These are phyloP conservation scores for Fusarium nanum DNA, from an alignment of 2,329 filamentous ascomycete species.

Conservation along the genomic window DNA sequence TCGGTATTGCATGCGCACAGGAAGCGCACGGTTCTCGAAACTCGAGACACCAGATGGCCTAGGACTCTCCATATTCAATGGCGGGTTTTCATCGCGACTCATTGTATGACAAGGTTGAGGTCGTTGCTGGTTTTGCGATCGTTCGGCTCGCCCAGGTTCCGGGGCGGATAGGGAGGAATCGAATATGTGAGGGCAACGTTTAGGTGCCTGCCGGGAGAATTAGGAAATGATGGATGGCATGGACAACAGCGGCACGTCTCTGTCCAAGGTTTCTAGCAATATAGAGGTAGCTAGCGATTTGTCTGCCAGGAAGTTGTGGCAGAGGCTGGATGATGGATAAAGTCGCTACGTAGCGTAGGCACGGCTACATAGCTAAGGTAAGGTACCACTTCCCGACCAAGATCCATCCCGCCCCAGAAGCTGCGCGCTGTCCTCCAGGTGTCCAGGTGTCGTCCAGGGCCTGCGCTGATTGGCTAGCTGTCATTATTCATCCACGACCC, in stretches of 20 bases:
- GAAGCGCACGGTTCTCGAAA: slow-evolving; percentile 44
- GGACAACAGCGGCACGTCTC: slow-evolving; percentile 32
- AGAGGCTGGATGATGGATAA: slow-evolving; percentile 35
- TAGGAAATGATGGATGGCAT: slow-evolving; percentile 3
- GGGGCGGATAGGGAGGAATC: neutral
- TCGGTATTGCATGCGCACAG: slow-evolving; percentile 67
- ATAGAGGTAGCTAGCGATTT: neutral
- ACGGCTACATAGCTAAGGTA: slow-evolving; percentile 25
- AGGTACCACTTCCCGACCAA: slow-evolving; percentile 30
- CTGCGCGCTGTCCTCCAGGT: slow-evolving; percentile 44
- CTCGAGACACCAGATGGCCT: slow-evolving; percentile 35
- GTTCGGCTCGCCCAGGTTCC: slow-evolving; percentile 16
- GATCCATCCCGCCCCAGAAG: slow-evolving; percentile 32
- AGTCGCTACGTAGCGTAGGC: slow-evolving; percentile 29
- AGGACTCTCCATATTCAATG: slow-evolving; percentile 45
- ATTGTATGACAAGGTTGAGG: slow-evolving; percentile 45
- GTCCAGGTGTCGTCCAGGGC: slow-evolving; percentile 46
- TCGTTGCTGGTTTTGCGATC: slow-evolving; percentile 31
- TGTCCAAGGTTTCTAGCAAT: slow-evolving; percentile 12
- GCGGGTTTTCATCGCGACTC: slow-evolving; percentile 49
- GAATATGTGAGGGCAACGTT: slow-evolving; percentile 16
- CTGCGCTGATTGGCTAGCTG: slow-evolving; percentile 44
- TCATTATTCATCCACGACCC: slow-evolving; percentile 9
- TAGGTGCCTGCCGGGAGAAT: neutral
- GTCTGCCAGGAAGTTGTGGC: slow-evolving; percentile 21